A percentile compares a stretch with the other conserved stretches of the same genome.
Conservation (phyloP, 176 grass and related monocot species). For the Cymbopogon citratus region DNA sequence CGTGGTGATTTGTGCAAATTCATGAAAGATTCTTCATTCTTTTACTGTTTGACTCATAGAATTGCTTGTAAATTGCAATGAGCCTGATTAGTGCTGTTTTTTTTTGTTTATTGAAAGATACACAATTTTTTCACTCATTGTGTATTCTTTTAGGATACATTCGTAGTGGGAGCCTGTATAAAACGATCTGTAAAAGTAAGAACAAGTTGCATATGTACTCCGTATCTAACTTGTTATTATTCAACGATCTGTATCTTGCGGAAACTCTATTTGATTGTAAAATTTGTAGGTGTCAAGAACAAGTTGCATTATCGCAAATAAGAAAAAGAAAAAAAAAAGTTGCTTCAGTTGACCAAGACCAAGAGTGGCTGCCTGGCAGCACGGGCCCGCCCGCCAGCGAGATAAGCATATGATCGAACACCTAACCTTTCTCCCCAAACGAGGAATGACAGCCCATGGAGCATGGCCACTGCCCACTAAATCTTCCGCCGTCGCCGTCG, state of each 20-base stretch:
- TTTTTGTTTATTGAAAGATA: neutral
- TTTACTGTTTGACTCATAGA: neutral
- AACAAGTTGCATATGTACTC: no score
- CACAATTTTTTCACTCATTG: neutral
- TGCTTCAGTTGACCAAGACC: neutral
- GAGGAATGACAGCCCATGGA: neutral
- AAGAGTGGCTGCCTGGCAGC: neutral
- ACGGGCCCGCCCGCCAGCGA: neutral
- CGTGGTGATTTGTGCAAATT: neutral
- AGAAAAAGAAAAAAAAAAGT: neutral
- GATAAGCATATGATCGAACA: neutral
- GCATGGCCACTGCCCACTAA: slow-evolving; percentile 32
- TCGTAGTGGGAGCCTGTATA: neutral
- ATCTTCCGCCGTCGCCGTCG: neutral
- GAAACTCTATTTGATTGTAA: neutral
- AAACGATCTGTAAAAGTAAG: no score
- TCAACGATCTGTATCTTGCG: neutral
- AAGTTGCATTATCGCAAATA: neutral
- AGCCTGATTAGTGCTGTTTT: neutral
- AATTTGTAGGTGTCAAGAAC: neutral
- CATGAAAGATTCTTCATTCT: slow-evolving; percentile 27
- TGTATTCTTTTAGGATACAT: neutral
- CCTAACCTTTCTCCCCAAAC: neutral
- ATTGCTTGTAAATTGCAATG: neutral
- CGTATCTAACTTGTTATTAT: neutral